Conservation (phyloP, 305 asterid genomes). For the Striga hermonthica region DNA sequence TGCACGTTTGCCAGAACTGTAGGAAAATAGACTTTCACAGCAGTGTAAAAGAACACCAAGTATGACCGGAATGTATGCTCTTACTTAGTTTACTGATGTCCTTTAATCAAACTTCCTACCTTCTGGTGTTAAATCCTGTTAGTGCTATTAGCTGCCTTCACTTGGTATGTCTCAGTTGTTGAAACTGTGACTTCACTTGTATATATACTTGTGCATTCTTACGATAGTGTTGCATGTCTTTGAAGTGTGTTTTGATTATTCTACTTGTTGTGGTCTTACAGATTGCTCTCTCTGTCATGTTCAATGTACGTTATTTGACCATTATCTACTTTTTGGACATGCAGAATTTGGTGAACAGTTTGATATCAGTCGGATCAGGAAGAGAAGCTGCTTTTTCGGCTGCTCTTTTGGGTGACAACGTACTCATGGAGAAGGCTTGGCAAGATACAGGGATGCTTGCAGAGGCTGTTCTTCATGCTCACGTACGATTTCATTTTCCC, state of each 20-base stretch:
- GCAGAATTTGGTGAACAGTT: constrained; percentile 85
- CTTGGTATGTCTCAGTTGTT: constrained; percentile 1
- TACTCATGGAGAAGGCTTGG: constrained; percentile 97
- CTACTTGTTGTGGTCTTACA: not conserved
- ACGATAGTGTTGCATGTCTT: not conserved
- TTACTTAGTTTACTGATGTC: constrained; percentile 1
- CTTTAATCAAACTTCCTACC: not conserved
- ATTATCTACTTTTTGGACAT: constrained; percentile 18
- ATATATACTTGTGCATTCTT: not conserved
- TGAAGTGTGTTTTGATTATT: not conserved
- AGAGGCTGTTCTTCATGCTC: constrained; percentile 95
- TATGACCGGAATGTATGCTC: not conserved
- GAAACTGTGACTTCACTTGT: not conserved
- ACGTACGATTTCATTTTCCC: constrained; percentile 40
- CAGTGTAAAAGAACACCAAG: not conserved
- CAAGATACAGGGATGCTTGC: constrained; percentile 98
- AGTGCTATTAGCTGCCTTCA: not conserved
- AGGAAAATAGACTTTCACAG: constrained; percentile 7
- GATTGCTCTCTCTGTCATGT: constrained; percentile 6
- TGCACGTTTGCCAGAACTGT: constrained; percentile 11
- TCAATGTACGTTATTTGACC: not conserved
- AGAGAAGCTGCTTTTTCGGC: constrained; percentile 97
- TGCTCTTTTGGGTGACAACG: constrained; percentile 91
- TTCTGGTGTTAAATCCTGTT: not conserved
- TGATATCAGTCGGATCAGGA: constrained; percentile 87